phyloP scores from a whole-genome alignment of 257 asterid genomes.

The Voacanga thouarsii region DNA sequence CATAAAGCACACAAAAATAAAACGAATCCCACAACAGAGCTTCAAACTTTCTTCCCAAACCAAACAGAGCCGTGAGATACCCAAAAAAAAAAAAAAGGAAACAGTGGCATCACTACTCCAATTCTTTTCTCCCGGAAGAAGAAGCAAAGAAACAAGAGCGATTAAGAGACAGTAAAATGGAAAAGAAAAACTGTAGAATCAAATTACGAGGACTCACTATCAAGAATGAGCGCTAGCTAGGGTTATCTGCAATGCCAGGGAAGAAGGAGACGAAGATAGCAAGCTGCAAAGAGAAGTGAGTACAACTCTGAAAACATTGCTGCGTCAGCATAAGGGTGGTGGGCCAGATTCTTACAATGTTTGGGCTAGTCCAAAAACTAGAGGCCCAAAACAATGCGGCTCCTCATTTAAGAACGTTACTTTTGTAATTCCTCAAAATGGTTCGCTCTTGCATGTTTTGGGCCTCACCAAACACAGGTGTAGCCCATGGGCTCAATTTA shows the following conservation, averaged over 20 bases:
- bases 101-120: neutral
- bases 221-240: constrained; percentile 9
- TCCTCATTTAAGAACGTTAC: neutral
- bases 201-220: neutral
- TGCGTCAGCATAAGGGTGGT: neutral
- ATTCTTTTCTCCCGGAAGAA: neutral
- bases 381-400: neutral
- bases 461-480: too few relatives aligned
- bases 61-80: neutral
- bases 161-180: too few relatives aligned
- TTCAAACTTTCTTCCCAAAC: neutral
- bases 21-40: neutral
- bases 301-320: neutral
- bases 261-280: constrained; percentile 7
- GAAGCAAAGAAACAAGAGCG: neutral
- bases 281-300: neutral
- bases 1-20: neutral
- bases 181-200: neutral
- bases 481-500: too few relatives aligned
- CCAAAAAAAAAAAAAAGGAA: too few relatives aligned
- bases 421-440: too few relatives aligned
- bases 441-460: too few relatives aligned
- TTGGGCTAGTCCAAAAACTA: neutral
- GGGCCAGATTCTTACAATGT: neutral
- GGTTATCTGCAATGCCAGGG: constrained; percentile 12